Evolutionary conservation across 305 asterid genomes (phyloP).

Genomic region (Fraxinus dipetala): DNA sequence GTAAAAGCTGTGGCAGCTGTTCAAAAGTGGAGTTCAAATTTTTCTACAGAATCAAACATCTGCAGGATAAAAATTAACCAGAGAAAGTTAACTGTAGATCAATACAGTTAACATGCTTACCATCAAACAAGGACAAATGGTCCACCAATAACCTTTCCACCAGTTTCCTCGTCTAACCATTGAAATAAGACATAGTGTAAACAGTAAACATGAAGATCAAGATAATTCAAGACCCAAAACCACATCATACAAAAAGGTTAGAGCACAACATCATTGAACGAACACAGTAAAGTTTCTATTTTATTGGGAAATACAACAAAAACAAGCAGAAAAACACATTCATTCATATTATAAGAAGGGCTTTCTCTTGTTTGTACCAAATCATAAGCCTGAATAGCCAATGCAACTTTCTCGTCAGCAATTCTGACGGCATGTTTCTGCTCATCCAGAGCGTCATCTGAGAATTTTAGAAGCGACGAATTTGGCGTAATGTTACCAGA

Average conservation of each 20-base stretch:
- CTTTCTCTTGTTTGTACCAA: slow-evolving; percentile 44
- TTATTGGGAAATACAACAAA: slow-evolving; percentile 4
- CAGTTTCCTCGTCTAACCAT: background rate
- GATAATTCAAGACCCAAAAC: background rate
- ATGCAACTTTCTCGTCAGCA: slow-evolving; percentile 91
- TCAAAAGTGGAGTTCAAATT: background rate
- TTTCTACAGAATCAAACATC: background rate
- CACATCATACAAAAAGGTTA: background rate
- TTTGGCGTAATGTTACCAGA: slow-evolving; percentile 68
- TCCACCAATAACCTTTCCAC: background rate
- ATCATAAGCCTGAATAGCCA: slow-evolving; percentile 89
- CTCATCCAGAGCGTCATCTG: slow-evolving; percentile 90
- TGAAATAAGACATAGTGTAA: background rate
- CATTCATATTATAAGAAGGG: background rate
- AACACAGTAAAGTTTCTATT: background rate
- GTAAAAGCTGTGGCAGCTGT: background rate
- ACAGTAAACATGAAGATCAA: background rate
- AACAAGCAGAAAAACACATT: background rate
- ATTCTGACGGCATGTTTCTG: slow-evolving; percentile 93
- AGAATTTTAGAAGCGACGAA: slow-evolving; percentile 69
- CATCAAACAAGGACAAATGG: background rate
- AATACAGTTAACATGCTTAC: background rate
- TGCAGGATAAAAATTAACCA: background rate
- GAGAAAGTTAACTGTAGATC: background rate
- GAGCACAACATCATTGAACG: background rate